Percentiles rank a stretch among this genome's conserved stretches.
Evolutionary conservation across 2,329 filamentous ascomycete genomes (phyloP).

Genomic region (Diaporthe citriasiana): DNA sequence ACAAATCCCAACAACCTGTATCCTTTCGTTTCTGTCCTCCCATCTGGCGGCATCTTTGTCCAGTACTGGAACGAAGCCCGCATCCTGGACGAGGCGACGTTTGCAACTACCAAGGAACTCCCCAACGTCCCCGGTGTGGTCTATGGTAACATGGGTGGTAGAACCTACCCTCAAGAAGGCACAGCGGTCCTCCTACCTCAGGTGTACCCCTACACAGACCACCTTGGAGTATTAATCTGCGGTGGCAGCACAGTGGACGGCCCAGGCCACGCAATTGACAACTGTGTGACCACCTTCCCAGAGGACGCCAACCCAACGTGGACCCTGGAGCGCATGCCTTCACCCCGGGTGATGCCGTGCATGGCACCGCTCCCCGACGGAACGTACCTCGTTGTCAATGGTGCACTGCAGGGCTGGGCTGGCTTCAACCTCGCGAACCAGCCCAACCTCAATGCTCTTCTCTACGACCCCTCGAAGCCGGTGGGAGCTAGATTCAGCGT

Average conservation of each 20-base stretch:
- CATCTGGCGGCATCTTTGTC: slow-evolving; percentile 68
- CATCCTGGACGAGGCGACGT: slow-evolving; percentile 65
- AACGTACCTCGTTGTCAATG: slow-evolving; percentile 68
- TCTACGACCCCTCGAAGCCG: slow-evolving; percentile 67
- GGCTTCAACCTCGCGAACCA: slow-evolving; percentile 65
- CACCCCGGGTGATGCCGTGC: slow-evolving; percentile 66
- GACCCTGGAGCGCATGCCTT: slow-evolving; percentile 71
- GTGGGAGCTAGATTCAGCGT: slow-evolving; percentile 64
- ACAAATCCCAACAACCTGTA: slow-evolving; percentile 73
- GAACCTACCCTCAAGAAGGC: slow-evolving; percentile 71
- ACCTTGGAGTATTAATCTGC: slow-evolving; percentile 66
- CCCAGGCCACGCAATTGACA: slow-evolving; percentile 67
- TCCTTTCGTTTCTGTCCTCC: slow-evolving; percentile 67
- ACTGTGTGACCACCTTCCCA: slow-evolving; percentile 69
- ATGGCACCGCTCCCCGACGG: slow-evolving; percentile 69
- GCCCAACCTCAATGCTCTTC: slow-evolving; percentile 64
- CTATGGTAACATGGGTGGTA: slow-evolving; percentile 64
- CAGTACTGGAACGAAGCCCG: slow-evolving; percentile 72
- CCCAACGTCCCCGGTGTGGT: slow-evolving; percentile 69
- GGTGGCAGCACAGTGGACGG: slow-evolving; percentile 65
- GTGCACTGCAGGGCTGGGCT: slow-evolving; percentile 64
- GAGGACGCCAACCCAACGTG: slow-evolving; percentile 64
- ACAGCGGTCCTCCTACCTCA: slow-evolving; percentile 68
- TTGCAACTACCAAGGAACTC: slow-evolving; percentile 63
- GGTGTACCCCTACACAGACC: slow-evolving; percentile 63